phyloP scores from a whole-genome alignment of 306 rosid species.

The Vicia faba region DNA sequence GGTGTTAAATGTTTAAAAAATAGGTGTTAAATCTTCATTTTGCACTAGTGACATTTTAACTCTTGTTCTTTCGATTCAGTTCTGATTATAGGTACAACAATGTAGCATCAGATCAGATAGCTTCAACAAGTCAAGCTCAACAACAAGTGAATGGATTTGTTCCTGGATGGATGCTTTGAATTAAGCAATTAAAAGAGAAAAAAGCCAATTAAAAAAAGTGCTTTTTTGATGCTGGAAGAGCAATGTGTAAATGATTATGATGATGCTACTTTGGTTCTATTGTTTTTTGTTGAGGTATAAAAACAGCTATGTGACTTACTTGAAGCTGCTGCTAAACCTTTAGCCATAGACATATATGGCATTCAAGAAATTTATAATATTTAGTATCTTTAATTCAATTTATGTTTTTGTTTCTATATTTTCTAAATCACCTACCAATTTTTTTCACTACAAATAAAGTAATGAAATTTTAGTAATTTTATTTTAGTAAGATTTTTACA shows the following conservation, averaged over 20 bases:
- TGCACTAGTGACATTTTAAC: too few relatives aligned
- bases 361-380: slow-evolving; percentile 40
- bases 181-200: slow-evolving; percentile 37
- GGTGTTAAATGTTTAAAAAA: too few relatives aligned
- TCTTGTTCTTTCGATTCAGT: slow-evolving; percentile 20
- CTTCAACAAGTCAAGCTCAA: slow-evolving; percentile 59
- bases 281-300: slow-evolving; percentile 37
- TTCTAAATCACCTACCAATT: too few relatives aligned
- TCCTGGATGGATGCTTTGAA: slow-evolving; percentile 87
- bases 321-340: slow-evolving; percentile 42
- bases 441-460: too few relatives aligned
- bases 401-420: background rate
- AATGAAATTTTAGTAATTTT: too few relatives aligned
- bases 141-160: slow-evolving; percentile 80
- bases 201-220: slow-evolving; percentile 30
- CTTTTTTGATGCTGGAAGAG: slow-evolving; percentile 32
- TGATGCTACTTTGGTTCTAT: slow-evolving; percentile 32
- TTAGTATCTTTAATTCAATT: slow-evolving; percentile 6
- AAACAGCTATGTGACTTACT: slow-evolving; percentile 43
- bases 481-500: too few relatives aligned
- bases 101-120: slow-evolving; percentile 64
- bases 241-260: slow-evolving; percentile 30
- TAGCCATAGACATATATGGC: slow-evolving; percentile 41
- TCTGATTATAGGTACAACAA: slow-evolving; percentile 55
- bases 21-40: too few relatives aligned